These are phyloP conservation scores for Closterium sp. DNA, from an alignment of 139 green algal species.

Conservation along the genomic window DNA sequence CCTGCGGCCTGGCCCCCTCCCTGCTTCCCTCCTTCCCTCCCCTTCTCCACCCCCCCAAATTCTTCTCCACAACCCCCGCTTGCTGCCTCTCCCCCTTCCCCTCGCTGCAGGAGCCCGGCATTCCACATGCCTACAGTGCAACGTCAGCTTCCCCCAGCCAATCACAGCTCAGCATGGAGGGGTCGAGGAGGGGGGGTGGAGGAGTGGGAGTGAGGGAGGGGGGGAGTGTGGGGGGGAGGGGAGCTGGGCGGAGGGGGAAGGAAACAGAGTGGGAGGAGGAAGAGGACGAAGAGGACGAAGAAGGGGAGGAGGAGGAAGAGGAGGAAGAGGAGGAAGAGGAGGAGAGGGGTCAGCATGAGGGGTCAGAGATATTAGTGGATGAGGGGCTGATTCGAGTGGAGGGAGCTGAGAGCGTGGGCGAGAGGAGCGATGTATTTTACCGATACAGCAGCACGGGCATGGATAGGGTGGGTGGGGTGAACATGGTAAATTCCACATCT, in stretches of 20 bases:
- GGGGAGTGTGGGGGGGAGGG: neutral
- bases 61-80: neutral
- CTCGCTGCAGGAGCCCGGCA: neutral
- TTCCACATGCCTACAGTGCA: neutral
- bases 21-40: neutral
- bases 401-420: neutral
- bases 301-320: neutral
- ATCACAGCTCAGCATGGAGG: neutral
- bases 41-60: neutral
- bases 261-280: neutral
- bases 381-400: neutral
- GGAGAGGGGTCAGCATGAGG: neutral
- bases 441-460: neutral
- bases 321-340: neutral
- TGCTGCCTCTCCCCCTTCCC: neutral
- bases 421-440: neutral
- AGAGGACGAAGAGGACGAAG: neutral
- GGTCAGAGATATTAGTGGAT: neutral
- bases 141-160: neutral
- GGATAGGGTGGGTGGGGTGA: neutral
- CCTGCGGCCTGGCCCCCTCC: neutral
- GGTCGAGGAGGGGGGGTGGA: neutral
- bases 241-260: neutral
- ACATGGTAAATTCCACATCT: conserved; percentile 7
- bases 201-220: neutral